A percentile compares a stretch with the other conserved stretches of the same genome.
Conservation (phyloP, 345 rosid species). For the Acer negundo region DNA sequence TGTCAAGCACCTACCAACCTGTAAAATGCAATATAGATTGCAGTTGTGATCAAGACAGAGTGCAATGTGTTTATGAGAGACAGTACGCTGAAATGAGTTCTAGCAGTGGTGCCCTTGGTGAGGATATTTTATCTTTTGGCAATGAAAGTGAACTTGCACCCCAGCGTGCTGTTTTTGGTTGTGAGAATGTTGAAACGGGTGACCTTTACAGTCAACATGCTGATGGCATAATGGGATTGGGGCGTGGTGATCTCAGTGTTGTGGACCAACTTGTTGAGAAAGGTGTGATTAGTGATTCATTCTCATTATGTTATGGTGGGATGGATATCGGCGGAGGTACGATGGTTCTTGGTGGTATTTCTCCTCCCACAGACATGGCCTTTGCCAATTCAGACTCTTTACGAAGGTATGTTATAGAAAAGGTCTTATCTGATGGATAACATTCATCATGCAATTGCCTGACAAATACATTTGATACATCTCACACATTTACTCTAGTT, state of each 20-base stretch:
- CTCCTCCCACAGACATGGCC: conserved; percentile 70
- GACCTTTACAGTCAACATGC: conserved; percentile 91
- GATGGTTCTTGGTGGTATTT: conserved; percentile 85
- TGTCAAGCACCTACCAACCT: conserved; percentile 71
- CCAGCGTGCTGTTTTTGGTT: conserved; percentile 85
- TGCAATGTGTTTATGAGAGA: conserved; percentile 76
- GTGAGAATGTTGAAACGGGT: conserved; percentile 86
- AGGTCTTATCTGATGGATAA: conserved; percentile 31
- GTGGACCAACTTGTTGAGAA: conserved; percentile 90
- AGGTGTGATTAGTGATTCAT: conserved; percentile 79
- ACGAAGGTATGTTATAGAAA: conserved; percentile 72
- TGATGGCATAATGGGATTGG: conserved; percentile 96
- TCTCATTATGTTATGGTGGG: conserved; percentile 93
- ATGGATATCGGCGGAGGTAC: conserved; percentile 94
- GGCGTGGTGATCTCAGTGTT: conserved; percentile 87
- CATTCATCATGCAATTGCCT: conserved; percentile 41
- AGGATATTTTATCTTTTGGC: conserved; percentile 82
- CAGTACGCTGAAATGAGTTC: conserved; percentile 89
- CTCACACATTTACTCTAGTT: conserved; percentile 96
- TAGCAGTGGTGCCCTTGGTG: conserved; percentile 87
- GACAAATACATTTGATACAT: conserved; percentile 59
- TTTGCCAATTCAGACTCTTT: conserved; percentile 64
- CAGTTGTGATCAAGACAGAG: conserved; percentile 58
- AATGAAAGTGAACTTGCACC: conserved; percentile 72
- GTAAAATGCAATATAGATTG: conserved; percentile 83